Evolutionary conservation across 805 yeast species (phyloP).

Genomic region (Ogataea pignaliae): DNA sequence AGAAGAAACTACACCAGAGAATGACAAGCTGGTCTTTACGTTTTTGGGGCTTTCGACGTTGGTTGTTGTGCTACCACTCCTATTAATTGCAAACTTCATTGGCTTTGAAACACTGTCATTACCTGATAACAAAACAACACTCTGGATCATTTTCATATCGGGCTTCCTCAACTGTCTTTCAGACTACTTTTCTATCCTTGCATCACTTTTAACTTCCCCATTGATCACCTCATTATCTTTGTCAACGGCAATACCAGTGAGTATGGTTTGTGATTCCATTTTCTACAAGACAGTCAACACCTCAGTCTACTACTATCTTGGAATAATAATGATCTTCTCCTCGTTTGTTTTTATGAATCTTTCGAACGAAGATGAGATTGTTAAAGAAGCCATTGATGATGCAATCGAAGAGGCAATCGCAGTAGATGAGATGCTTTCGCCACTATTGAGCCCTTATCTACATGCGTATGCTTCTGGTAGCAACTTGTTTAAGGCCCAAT

Average conservation of each 20-base stretch:
- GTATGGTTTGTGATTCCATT: constrained; percentile 42
- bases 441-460: constrained; percentile 41
- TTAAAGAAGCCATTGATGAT: constrained; percentile 43
- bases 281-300: constrained; percentile 32
- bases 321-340: constrained; percentile 42
- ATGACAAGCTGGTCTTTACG: constrained; percentile 45
- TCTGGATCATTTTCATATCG: constrained; percentile 34
- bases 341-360: constrained; percentile 45
- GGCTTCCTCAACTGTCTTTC: constrained; percentile 45
- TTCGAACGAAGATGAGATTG: constrained; percentile 40
- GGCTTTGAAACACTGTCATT: constrained; percentile 38
- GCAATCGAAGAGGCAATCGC: constrained; percentile 45
- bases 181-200: constrained; percentile 47
- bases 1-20: constrained; percentile 36
- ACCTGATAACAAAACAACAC: constrained; percentile 35
- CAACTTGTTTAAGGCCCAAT: neutral
- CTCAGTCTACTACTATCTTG: constrained; percentile 36
- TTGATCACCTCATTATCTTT: constrained; percentile 46
- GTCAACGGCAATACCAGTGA: constrained; percentile 49
- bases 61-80: constrained; percentile 35
- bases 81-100: constrained; percentile 32
- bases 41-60: constrained; percentile 41
- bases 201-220: constrained; percentile 51
- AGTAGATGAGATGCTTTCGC: constrained; percentile 42
- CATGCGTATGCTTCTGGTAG: constrained; percentile 1